Evolutionary conservation across 192 early-diverging fungal species (phyloP).

Genomic region (Rhizoclosmatium globosum): DNA sequence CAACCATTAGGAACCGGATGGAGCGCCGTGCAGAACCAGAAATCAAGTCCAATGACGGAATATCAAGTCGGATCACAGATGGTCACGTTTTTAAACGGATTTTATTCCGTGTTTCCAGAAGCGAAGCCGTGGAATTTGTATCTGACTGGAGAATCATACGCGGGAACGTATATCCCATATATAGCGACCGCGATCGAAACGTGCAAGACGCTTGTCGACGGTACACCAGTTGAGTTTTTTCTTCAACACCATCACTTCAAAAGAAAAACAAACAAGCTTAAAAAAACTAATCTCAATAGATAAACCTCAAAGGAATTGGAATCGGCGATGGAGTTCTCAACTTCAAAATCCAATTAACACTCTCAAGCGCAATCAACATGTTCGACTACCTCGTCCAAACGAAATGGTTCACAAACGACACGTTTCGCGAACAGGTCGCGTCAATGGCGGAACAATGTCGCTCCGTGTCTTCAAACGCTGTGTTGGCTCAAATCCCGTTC

Average conservation of each 20-base stretch:
- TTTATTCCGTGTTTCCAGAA: conserved; percentile 48
- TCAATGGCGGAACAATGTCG: background rate
- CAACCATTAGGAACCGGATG: conserved; percentile 46
- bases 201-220: conserved; percentile 13
- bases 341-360: conserved; percentile 4
- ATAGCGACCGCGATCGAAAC: conserved; percentile 41
- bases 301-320: conserved; percentile 41
- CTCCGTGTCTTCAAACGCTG: background rate
- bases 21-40: background rate
- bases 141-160: conserved; percentile 51
- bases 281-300: background rate
- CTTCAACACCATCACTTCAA: too few species aligned
- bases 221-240: too few species aligned
- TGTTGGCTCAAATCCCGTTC: background rate
- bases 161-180: conserved; percentile 53
- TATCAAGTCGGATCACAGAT: conserved; percentile 37
- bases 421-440: background rate
- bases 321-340: conserved; percentile 38
- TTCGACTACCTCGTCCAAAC: conserved; percentile 5
- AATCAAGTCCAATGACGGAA: background rate
- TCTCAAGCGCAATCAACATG: background rate
- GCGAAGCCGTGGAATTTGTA: conserved; percentile 41
- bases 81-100: conserved; percentile 43
- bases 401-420: background rate
- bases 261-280: too few species aligned